Evolutionary conservation across 2,329 filamentous ascomycete genomes (phyloP).

Genomic region (Fusarium chlamydosporum): DNA sequence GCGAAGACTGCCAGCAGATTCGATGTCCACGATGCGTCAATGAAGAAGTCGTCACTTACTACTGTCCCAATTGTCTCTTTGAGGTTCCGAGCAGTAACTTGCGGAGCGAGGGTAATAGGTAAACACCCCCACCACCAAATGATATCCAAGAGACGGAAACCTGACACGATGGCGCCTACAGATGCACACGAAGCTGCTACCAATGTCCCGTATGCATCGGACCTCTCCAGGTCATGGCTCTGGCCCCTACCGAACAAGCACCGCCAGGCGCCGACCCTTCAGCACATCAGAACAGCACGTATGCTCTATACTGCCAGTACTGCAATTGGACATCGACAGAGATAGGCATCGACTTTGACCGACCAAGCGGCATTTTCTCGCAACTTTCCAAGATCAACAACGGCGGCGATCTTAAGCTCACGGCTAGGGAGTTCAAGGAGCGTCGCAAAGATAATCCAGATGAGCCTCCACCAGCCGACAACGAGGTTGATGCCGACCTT

Average conservation of each 20-base stretch:
- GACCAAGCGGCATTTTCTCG: conserved; percentile 85
- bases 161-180: conserved; percentile 55
- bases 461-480: conserved; percentile 57
- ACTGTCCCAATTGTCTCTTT: conserved; percentile 94
- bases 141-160: background rate
- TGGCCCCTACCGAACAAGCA: conserved; percentile 69
- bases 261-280: conserved; percentile 60
- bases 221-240: conserved; percentile 79
- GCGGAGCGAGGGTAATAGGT: conserved; percentile 94
- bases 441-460: conserved; percentile 63
- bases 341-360: conserved; percentile 90
- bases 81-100: conserved; percentile 95
- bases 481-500: conserved; percentile 72
- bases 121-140: conserved; percentile 48
- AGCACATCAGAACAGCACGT: conserved; percentile 66
- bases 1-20: conserved; percentile 97
- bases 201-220: conserved; percentile 92
- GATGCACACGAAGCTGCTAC: conserved; percentile 95
- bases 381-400: conserved; percentile 82
- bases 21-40: conserved; percentile 91
- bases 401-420: conserved; percentile 67
- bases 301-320: conserved; percentile 87
- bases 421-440: conserved; percentile 66
- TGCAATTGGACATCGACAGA: conserved; percentile 95
- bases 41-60: conserved; percentile 96